Conservation (phyloP, 1,284 basidiomycete species). For the Fomitiporia mediterranea region DNA sequence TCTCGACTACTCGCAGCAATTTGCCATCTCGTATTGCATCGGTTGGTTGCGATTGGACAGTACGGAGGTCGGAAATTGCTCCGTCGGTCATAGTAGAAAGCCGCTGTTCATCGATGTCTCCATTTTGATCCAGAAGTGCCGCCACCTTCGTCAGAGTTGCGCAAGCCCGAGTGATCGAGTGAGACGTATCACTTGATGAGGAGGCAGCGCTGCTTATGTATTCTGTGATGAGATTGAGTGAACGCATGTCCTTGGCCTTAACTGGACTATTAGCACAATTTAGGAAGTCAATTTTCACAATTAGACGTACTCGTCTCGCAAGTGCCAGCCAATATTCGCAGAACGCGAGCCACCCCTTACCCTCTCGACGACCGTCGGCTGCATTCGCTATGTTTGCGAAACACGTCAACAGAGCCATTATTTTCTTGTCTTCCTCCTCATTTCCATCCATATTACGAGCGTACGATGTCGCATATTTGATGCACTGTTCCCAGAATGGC, state of each 20-base stretch:
- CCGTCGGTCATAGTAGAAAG: neutral
- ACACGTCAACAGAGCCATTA: slow-evolving; percentile 34
- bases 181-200: slow-evolving; percentile 12
- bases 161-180: neutral
- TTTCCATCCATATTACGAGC: slow-evolving; percentile 9
- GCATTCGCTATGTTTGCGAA: slow-evolving; percentile 38
- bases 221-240: slow-evolving; percentile 44
- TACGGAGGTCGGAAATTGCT: neutral
- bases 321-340: slow-evolving; percentile 62
- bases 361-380: slow-evolving; percentile 38
- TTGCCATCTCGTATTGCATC: slow-evolving; percentile 25
- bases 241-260: slow-evolving; percentile 47
- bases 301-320: slow-evolving; percentile 41
- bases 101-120: slow-evolving; percentile 21
- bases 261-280: neutral
- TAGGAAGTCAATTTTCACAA: neutral
- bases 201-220: slow-evolving; percentile 34
- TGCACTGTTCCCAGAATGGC: slow-evolving; percentile 21
- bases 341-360: slow-evolving; percentile 50
- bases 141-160: slow-evolving; percentile 6
- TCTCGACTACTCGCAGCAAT: slow-evolving; percentile 54
- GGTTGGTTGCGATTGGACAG: neutral
- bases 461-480: slow-evolving; percentile 20
- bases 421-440: slow-evolving; percentile 16
- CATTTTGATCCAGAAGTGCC: slow-evolving; percentile 10